These are phyloP conservation scores for Onygenales sp. DNA, from an alignment of 2,329 filamentous ascomycete species.

Conservation along the genomic window DNA sequence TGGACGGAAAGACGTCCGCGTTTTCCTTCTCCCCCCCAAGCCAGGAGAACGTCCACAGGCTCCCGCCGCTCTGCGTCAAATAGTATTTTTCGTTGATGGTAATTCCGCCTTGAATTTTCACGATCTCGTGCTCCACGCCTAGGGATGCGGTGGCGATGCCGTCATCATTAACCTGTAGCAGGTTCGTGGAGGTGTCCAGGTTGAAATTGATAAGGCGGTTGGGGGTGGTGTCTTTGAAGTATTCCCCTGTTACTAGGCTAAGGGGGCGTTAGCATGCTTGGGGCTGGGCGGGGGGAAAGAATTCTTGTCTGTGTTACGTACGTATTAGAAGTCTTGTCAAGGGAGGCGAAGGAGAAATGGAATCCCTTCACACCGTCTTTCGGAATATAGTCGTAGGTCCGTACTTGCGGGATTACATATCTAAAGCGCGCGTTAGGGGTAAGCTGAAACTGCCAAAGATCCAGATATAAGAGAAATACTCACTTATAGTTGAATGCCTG, in stretches of 20 bases:
- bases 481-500: conserved; percentile 25
- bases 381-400: background rate
- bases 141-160: conserved; percentile 15
- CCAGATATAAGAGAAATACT: background rate
- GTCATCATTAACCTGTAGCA: conserved; percentile 14
- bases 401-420: conserved; percentile 1
- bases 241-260: conserved; percentile 28
- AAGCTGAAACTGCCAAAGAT: background rate
- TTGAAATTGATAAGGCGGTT: conserved; percentile 14
- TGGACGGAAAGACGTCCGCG: background rate
- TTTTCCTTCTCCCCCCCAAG: background rate
- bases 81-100: conserved; percentile 23
- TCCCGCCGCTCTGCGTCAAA: conserved; percentile 10
- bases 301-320: background rate
- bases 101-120: conserved; percentile 26
- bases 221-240: conserved; percentile 14
- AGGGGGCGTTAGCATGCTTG: conserved; percentile 15
- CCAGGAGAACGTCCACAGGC: conserved; percentile 3
- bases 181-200: conserved; percentile 21
- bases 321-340: conserved; percentile 18
- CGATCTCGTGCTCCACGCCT: conserved; percentile 23
- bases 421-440: background rate
- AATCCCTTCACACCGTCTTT: conserved; percentile 13
- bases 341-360: conserved; percentile 25
- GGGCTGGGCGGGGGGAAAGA: background rate